Conservation (phyloP, 441 rosid species). For the Codiaeum variegatum region DNA sequence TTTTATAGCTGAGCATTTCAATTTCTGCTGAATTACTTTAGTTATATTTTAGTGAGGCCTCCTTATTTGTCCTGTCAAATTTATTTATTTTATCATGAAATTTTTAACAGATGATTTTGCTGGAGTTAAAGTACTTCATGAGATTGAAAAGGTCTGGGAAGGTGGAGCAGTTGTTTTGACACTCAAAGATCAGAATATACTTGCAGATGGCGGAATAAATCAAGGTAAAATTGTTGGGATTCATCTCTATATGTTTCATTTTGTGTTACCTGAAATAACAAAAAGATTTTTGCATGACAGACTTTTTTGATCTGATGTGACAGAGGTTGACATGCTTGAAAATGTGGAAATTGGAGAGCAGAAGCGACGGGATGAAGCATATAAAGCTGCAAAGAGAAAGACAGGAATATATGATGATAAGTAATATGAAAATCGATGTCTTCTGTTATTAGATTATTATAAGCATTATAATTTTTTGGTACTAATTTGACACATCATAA, state of each 20-base stretch:
- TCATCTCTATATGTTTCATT: constrained; percentile 17
- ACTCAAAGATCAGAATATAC: constrained; percentile 86
- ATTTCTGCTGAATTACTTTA: constrained; percentile 9
- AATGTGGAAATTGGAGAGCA: constrained; percentile 98
- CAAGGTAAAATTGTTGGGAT: constrained; percentile 51
- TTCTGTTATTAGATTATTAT: not conserved
- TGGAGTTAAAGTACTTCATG: constrained; percentile 89
- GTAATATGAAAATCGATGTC: constrained; percentile 39
- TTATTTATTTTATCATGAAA: constrained; percentile 17
- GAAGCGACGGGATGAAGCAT: constrained; percentile 82
- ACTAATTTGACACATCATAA: constrained; percentile 13
- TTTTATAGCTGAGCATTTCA: not conserved
- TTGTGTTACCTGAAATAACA: constrained; percentile 15
- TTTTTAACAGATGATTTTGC: constrained; percentile 63
- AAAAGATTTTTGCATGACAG: constrained; percentile 30
- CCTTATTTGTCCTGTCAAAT: constrained; percentile 1
- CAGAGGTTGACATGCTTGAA: constrained; percentile 97
- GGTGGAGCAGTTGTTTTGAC: constrained; percentile 98
- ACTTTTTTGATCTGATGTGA: constrained; percentile 36
- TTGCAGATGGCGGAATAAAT: constrained; percentile 78
- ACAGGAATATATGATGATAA: constrained; percentile 75
- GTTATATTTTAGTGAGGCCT: constrained; percentile 14
- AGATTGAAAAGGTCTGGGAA: constrained; percentile 87
- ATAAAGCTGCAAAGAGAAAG: constrained; percentile 87
- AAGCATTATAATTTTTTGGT: not conserved